phyloP scores from a whole-genome alignment of 768 basidiomycete species.

The Tulasnella sp. region DNA sequence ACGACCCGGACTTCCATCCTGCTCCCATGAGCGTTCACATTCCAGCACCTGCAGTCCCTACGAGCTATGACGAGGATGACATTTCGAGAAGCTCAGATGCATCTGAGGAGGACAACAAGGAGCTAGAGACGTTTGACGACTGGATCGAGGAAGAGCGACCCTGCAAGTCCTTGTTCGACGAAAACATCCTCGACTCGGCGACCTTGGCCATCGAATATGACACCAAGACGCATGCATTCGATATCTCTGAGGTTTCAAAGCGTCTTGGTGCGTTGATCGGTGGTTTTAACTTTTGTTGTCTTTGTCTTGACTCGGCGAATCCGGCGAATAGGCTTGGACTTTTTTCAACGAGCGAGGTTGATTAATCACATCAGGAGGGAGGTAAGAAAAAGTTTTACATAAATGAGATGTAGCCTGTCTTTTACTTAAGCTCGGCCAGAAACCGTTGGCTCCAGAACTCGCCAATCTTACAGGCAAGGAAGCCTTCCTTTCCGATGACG shows the following conservation, averaged over 20 bases:
- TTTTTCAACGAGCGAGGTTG: constrained; percentile 65
- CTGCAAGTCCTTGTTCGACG: constrained; percentile 68
- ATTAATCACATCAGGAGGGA: constrained; percentile 80
- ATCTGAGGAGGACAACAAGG: constrained; percentile 12
- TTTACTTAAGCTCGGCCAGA: constrained; percentile 31
- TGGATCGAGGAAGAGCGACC: constrained; percentile 36
- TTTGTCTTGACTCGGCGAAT: neutral
- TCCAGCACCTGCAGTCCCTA: neutral
- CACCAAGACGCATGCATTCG: constrained; percentile 45
- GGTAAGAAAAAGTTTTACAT: constrained; percentile 28
- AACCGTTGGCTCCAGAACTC: constrained; percentile 36
- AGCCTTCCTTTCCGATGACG: constrained; percentile 57
- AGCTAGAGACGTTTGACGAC: constrained; percentile 56
- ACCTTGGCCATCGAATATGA: constrained; percentile 54
- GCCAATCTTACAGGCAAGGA: constrained; percentile 44
- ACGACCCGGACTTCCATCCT: neutral
- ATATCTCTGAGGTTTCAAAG: constrained; percentile 40
- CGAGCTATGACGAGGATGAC: constrained; percentile 6
- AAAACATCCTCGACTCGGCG: constrained; percentile 45
- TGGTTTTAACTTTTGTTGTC: neutral
- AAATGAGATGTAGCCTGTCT: neutral
- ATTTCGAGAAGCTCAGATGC: neutral
- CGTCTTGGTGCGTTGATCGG: constrained; percentile 40
- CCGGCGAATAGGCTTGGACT: constrained; percentile 48
- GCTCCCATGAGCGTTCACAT: constrained; percentile 8